Conservation (phyloP, 139 green algal genomes). For the Pseudopediastrum boryanum region DNA sequence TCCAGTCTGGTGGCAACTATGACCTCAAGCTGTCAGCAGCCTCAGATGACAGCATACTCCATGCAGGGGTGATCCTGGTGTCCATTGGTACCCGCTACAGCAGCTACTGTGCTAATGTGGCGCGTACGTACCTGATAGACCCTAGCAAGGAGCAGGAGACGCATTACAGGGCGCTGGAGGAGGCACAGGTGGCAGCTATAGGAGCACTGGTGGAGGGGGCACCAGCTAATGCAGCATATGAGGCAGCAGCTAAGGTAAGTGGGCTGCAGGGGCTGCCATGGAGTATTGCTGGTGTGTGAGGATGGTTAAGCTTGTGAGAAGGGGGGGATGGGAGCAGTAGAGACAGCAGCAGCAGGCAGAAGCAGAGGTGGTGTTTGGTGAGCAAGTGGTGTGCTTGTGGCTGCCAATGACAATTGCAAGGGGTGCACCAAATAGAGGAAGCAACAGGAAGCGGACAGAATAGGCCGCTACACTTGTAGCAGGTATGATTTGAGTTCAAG, state of each 20-base stretch:
- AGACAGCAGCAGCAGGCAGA: no score
- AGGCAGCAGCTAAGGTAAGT: conserved; percentile 67
- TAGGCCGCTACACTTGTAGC: no score
- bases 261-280: conserved; percentile 39
- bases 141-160: conserved; percentile 75
- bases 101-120: conserved; percentile 94
- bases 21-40: conserved; percentile 69
- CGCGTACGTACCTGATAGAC: conserved; percentile 88
- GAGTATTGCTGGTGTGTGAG: no score
- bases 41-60: conserved; percentile 48
- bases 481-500: no score
- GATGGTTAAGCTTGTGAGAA: no score
- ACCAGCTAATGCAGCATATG: conserved; percentile 68
- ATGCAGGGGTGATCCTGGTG: conserved; percentile 73
- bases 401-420: no score
- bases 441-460: no score
- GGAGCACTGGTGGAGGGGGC: conserved; percentile 73
- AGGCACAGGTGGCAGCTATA: conserved; percentile 80
- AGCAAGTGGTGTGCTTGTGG: no score
- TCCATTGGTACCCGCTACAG: conserved; percentile 82
- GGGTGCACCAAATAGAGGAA: no score
- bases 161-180: conserved; percentile 77
- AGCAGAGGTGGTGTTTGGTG: no score
- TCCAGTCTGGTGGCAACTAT: conserved; percentile 78
- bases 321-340: no score